Conservation (phyloP, 2,329 filamentous ascomycete genomes). For the Talaromyces funiculosus region DNA sequence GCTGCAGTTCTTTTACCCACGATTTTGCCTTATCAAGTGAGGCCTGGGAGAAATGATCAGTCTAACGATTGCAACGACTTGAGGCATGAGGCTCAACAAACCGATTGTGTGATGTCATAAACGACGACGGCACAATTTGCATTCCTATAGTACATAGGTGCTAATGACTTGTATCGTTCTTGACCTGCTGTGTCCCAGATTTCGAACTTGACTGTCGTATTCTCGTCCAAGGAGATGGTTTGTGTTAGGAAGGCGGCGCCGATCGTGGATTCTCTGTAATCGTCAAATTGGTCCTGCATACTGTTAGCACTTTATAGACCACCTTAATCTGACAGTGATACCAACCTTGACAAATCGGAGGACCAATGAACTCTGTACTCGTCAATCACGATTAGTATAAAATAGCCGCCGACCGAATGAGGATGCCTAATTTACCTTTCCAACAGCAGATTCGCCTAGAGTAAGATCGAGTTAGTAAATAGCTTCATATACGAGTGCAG, state of each 20-base stretch:
- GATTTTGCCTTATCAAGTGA: slow-evolving; percentile 98
- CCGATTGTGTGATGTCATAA: slow-evolving; percentile 98
- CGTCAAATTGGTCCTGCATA: slow-evolving; percentile 91
- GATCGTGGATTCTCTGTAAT: slow-evolving; percentile 95
- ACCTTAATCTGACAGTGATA: not conserved
- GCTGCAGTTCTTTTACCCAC: slow-evolving; percentile 98
- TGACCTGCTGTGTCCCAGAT: slow-evolving; percentile 99
- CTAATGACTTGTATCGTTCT: slow-evolving; percentile 97
- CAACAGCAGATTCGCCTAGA: slow-evolving; percentile 92
- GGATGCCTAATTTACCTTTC: slow-evolving; percentile 63
- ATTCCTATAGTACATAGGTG: slow-evolving; percentile 99
- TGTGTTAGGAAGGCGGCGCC: slow-evolving; percentile 98
- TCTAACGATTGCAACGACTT: not conserved
- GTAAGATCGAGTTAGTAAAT: slow-evolving; percentile 14
- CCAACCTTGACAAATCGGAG: slow-evolving; percentile 94
- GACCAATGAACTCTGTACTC: slow-evolving; percentile 80
- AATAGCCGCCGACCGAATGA: not conserved
- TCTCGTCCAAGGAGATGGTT: slow-evolving; percentile 96
- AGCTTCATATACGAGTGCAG: not conserved
- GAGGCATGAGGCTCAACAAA: slow-evolving; percentile 46
- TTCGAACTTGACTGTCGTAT: slow-evolving; percentile 98
- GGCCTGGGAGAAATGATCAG: slow-evolving; percentile 52
- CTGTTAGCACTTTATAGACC: slow-evolving; percentile 13
- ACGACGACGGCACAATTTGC: slow-evolving; percentile 99
- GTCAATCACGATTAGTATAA: slow-evolving; percentile 4